Percentiles rank a stretch among this genome's conserved stretches.
Conservation (phyloP, 768 basidiomycete genomes). For the Rhizopogon sp. region DNA sequence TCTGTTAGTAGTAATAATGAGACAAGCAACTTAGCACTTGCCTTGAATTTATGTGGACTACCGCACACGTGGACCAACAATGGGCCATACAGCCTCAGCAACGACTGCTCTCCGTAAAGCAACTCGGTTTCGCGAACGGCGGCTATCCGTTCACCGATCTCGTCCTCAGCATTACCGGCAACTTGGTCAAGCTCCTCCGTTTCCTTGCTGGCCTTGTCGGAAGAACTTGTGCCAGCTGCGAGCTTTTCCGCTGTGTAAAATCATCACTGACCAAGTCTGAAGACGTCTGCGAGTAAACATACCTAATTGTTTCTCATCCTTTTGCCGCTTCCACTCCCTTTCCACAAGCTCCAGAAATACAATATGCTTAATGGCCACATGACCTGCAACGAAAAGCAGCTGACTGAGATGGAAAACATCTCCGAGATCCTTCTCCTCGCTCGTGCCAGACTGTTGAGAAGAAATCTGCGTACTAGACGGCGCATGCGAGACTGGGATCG, state of each 20-base stretch:
- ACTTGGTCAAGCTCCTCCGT: slow-evolving; percentile 94
- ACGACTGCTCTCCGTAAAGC: slow-evolving; percentile 74
- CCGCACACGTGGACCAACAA: slow-evolving; percentile 89
- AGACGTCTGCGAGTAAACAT: slow-evolving; percentile 15
- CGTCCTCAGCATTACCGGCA: slow-evolving; percentile 96
- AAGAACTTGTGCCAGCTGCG: slow-evolving; percentile 31
- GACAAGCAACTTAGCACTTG: slow-evolving; percentile 21
- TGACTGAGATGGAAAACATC: slow-evolving; percentile 89
- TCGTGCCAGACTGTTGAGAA: slow-evolving; percentile 5
- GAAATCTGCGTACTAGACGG: slow-evolving; percentile 7
- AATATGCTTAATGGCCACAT: slow-evolving; percentile 96
- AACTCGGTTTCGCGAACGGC: slow-evolving; percentile 82
- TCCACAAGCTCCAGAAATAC: slow-evolving; percentile 95
- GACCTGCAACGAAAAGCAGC: slow-evolving; percentile 92
- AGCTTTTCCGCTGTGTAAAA: slow-evolving; percentile 53
- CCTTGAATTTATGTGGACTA: slow-evolving; percentile 89
- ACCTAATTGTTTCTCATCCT: slow-evolving; percentile 85
- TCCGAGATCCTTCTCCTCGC: slow-evolving; percentile 50
- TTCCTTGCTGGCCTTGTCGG: slow-evolving; percentile 45
- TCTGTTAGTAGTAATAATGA: slow-evolving; percentile 5
- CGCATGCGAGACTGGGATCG: slow-evolving; percentile 17
- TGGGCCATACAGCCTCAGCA: slow-evolving; percentile 83
- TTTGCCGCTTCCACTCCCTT: slow-evolving; percentile 93
- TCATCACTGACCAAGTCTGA: not conserved
- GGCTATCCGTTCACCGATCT: slow-evolving; percentile 90